These are phyloP conservation scores for Viridothelium virens DNA, from an alignment of 495 filamentous ascomycete species.

Conservation along the genomic window DNA sequence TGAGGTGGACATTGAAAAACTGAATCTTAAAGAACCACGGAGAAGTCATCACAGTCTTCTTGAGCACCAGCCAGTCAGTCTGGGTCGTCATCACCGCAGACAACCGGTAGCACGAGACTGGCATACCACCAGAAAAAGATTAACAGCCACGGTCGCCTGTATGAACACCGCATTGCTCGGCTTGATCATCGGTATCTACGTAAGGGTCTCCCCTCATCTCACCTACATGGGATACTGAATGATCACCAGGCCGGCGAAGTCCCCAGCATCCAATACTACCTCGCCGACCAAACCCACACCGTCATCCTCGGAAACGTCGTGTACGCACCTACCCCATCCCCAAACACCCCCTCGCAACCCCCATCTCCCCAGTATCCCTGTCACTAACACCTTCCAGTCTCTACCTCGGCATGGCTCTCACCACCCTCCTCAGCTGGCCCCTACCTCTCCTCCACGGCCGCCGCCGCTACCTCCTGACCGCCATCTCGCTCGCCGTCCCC, in stretches of 20 bases:
- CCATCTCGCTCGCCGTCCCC: conserved; percentile 58
- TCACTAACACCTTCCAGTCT: conserved; percentile 32
- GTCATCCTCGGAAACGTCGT: conserved; percentile 65
- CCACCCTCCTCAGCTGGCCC: conserved; percentile 64
- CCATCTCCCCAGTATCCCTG: no score
- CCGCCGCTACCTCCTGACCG: conserved; percentile 62
- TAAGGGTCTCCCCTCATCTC: conserved; percentile 18
- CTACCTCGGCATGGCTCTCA: conserved; percentile 58
- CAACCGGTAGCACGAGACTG: conserved; percentile 53
- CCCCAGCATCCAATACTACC: conserved; percentile 64
- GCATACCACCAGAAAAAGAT: conserved; percentile 55
- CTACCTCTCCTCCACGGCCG: conserved; percentile 67
- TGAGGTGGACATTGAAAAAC: background rate
- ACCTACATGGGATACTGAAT: background rate
- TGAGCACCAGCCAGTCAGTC: conserved; percentile 24
- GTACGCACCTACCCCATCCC: conserved; percentile 23
- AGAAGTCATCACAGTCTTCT: conserved; percentile 24
- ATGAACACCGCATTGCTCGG: conserved; percentile 61
- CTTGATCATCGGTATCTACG: conserved; percentile 63
- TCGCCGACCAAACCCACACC: conserved; percentile 57
- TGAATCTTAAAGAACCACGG: conserved; percentile 15
- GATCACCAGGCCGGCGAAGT: conserved; percentile 51
- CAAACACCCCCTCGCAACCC: no score
- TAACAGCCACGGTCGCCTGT: conserved; percentile 60
- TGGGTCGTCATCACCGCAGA: conserved; percentile 27